Conservation (phyloP, 345 rosid species). For the Acer yangbiense region DNA sequence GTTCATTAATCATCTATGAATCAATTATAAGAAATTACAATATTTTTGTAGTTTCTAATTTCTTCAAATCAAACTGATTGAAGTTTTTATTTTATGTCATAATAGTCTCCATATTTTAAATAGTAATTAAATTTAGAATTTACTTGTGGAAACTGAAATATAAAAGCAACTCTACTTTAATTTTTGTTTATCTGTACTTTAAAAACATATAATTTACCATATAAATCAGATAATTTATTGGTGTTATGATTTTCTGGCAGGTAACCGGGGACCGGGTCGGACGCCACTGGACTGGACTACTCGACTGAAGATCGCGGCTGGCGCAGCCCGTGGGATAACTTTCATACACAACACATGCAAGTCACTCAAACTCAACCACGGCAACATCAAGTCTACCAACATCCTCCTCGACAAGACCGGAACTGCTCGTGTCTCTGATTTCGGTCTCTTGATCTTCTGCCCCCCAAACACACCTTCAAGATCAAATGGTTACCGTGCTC, state of each 20-base stretch:
- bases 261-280: conserved; percentile 91
- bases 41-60: too few species aligned
- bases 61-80: too few species aligned
- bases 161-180: too few species aligned
- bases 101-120: too few species aligned
- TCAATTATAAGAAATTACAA: too few species aligned
- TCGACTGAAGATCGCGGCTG: conserved; percentile 75
- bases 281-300: conserved; percentile 90
- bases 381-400: conserved; percentile 85
- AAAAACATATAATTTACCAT: too few species aligned
- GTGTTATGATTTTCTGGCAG: conserved; percentile 26
- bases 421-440: conserved; percentile 69
- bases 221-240: too few species aligned
- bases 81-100: too few species aligned
- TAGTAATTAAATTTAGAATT: too few species aligned
- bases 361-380: conserved; percentile 74
- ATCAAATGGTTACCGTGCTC: conserved; percentile 76
- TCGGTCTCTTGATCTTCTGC: conserved; percentile 61
- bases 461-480: conserved; percentile 36
- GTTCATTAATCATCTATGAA: too few species aligned
- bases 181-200: too few species aligned
- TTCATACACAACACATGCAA: conserved; percentile 76
- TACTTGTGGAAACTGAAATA: too few species aligned
- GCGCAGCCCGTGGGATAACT: conserved; percentile 79
- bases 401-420: conserved; percentile 70